Evolutionary conservation across 2,329 filamentous ascomycete genomes (phyloP).

Genomic region (Aspergillus sergii): DNA sequence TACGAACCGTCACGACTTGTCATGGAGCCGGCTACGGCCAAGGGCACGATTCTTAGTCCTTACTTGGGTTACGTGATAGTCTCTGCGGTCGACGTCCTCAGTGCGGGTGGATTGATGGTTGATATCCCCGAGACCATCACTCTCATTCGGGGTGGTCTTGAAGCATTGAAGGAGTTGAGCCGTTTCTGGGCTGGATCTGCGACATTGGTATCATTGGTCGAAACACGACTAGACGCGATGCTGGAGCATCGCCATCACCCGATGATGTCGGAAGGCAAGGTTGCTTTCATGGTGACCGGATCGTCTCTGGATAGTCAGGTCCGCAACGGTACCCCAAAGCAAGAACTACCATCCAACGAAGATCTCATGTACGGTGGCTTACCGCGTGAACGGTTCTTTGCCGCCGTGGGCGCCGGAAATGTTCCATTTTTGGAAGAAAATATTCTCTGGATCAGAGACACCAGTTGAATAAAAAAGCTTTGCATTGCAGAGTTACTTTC

Average conservation of each 20-base stretch:
- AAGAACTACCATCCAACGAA: conserved; percentile 32
- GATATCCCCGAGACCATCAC: conserved; percentile 57
- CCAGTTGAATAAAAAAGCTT: conserved; percentile 6
- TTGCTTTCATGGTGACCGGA: conserved; percentile 40
- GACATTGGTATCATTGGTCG: conserved; percentile 54
- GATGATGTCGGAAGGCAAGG: conserved; percentile 34
- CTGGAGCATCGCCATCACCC: conserved; percentile 39
- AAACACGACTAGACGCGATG: conserved; percentile 50
- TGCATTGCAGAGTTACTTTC: background rate
- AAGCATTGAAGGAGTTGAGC: conserved; percentile 59
- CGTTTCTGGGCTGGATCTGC: conserved; percentile 63
- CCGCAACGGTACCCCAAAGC: conserved; percentile 26
- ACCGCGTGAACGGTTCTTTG: conserved; percentile 31
- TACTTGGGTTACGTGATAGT: conserved; percentile 65
- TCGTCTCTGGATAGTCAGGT: conserved; percentile 45
- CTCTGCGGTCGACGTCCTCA: conserved; percentile 67
- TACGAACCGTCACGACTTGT: conserved; percentile 22
- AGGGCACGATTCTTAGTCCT: conserved; percentile 57
- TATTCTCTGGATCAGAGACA: conserved; percentile 32
- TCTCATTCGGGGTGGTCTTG: conserved; percentile 56
- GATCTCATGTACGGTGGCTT: conserved; percentile 47
- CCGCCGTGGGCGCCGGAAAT: conserved; percentile 35
- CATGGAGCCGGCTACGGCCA: conserved; percentile 23
- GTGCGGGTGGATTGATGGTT: conserved; percentile 58
- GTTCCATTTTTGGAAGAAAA: conserved; percentile 25